Conservation (phyloP, 139 green algal species). For the Chlorella sp. region DNA sequence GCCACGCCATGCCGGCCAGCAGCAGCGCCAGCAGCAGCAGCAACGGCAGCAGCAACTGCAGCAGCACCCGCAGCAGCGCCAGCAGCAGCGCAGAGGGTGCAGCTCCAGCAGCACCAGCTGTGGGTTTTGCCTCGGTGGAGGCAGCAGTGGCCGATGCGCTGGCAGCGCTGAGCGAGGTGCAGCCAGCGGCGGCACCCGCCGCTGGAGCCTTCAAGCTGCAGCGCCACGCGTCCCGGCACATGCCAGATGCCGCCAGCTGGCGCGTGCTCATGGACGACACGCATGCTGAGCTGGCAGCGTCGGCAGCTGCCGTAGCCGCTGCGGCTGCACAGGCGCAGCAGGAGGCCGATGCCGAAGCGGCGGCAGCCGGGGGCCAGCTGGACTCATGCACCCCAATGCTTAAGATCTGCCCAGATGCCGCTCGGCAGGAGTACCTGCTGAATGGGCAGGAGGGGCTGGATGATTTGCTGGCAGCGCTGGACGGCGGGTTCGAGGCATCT, state of each 20-base stretch:
- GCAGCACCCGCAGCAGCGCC: constrained; percentile 7
- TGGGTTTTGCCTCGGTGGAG: constrained; percentile 21
- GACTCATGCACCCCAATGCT: constrained; percentile 23
- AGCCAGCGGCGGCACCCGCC: constrained; percentile 32
- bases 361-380: not conserved
- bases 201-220: constrained; percentile 51
- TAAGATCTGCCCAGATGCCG: constrained; percentile 57
- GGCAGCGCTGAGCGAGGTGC: constrained; percentile 44
- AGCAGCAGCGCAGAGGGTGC: no score
- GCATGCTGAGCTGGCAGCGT: constrained; percentile 31
- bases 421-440: constrained; percentile 72
- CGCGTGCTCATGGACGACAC: constrained; percentile 40
- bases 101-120: not conserved
- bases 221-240: constrained; percentile 42
- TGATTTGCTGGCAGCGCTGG: constrained; percentile 63
- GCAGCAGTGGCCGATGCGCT: constrained; percentile 44
- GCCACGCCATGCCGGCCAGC: not conserved
- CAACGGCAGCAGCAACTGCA: not conserved
- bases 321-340: not conserved
- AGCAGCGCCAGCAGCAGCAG: constrained; percentile 7
- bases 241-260: constrained; percentile 60
- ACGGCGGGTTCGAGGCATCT: constrained; percentile 28
- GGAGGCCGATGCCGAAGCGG: not conserved
- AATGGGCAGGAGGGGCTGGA: constrained; percentile 82
- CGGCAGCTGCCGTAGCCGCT: not conserved